Evolutionary conservation across 2,329 filamentous ascomycete genomes (phyloP), one percentile per base, ranked within the genome.

Genomic region (Sporothrix pallida): DNA sequence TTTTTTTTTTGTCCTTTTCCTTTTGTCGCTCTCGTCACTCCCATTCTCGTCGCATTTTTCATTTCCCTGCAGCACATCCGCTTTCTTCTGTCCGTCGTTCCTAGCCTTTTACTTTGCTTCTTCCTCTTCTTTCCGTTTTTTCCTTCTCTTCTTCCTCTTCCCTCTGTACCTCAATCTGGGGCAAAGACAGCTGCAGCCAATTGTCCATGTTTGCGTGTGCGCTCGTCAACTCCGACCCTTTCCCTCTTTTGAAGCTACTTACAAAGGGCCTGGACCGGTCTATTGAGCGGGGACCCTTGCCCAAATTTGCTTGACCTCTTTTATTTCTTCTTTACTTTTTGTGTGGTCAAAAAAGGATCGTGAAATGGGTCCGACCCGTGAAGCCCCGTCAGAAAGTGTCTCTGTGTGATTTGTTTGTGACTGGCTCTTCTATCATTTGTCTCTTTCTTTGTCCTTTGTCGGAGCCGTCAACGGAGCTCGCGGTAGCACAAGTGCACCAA

Each of bases 221-320:
- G 37, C n/a, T 63, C 52, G 20, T 37, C 52, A 26, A 10, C 58
- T 15, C 58, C 58, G 58, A 20, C 17, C 58, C 31, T 37, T 37
- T 37, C 31, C 31, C 31, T 37, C 31, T 37, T 42, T 37, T 60
- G 52, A 26, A 56, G 15, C 31, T 37, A 5, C 31, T 7, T 37
- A 37, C 31, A 8, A 6, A 31, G 58, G 58, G 42, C 62, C 65
- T 69, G 26, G 65, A 69, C 65, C 65, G 48, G 48, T 70, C 67
- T 9, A 70, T 70, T 8, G 50, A 68, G 65, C 46, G 65, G 65
- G 65, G 65, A 52, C 65, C 63, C 44, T 68, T 68, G 65, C 48
- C 23, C 15, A 31, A 52, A n/a, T 68, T 17, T 31, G 13, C 46
- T 56, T 44, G 31, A 37, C n/a, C n/a, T 44, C 56, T 15, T 37